Evolutionary conservation across 2,329 filamentous ascomycete species (phyloP), one percentile per base, ranked within the genome.

Genomic region (Lachnellula hyalina): DNA sequence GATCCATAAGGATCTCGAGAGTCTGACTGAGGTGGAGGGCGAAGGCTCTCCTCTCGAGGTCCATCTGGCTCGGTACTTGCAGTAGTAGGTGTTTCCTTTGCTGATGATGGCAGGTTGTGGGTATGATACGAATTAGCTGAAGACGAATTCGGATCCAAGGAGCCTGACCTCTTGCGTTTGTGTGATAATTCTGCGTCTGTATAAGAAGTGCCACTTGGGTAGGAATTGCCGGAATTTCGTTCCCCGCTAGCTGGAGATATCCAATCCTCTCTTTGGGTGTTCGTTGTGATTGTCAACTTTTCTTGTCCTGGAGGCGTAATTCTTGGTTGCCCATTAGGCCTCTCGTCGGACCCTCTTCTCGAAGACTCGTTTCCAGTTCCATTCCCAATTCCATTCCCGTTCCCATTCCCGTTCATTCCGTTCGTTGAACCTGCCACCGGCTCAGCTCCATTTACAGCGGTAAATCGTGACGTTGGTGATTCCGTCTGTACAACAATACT

Each of bases 111-210:
- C 50, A 62, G 57, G 35, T 64, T 70, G 52, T 72, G 67, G 49
- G 62, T 71, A 55, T 71, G 69, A 54, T 71, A 72, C n/a, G 67
- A 67, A 57, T 62, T 67, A 59, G 67, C 63, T 51, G 66, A 70
- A 14, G 66, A 63, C 35, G 66, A 65, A 28, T 59, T 63, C 41
- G 66, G 70, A 53, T 85, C 85, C 38, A 75, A 70, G 5, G 86
- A 89, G 46, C 77, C 73, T 6, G 88, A 90, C 57, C 88, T 81
- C 71, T 90, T 93, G 65, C 84, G 82, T 71, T 86, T 87, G 63
- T 83, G 78, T 17, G 78, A 72, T 15, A 65, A 67, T 36, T 84
- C 67, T 36, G 53, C 35, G 9, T 68, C 65, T 6, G 64, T 52
- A 51, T 67, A 64, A 14, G 57, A 32, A 38, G 57, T 54, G 19